Evolutionary conservation across 805 yeast species (phyloP).

Genomic region (Candida wancherniae): DNA sequence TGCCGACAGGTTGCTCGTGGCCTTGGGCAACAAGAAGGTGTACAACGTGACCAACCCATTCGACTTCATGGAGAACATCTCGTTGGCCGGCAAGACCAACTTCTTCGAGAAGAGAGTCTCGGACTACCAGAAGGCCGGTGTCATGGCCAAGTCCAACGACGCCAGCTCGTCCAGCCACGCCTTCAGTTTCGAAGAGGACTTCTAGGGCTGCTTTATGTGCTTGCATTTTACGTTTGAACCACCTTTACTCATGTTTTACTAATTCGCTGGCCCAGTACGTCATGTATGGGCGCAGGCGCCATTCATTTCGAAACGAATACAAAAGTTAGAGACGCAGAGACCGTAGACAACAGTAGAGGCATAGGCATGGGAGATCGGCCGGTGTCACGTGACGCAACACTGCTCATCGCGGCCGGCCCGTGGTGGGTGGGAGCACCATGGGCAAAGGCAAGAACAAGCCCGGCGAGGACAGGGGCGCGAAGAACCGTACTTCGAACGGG

Average conservation of each 20-base stretch:
- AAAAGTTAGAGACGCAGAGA: background rate
- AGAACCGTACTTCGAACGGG: conserved; percentile 46
- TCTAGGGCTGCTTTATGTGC: too few species aligned
- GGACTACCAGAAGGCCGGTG: conserved; percentile 99
- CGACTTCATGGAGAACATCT: conserved; percentile 98
- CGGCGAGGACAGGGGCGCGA: conserved; percentile 35
- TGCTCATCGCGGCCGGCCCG: too few species aligned
- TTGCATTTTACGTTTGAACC: conserved; percentile 1
- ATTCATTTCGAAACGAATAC: conserved; percentile 5
- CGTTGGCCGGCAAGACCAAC: conserved; percentile 97
- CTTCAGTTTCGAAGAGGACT: conserved; percentile 90
- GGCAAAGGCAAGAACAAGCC: conserved; percentile 55
- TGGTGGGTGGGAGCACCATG: too few species aligned
- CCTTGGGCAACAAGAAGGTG: conserved; percentile 86
- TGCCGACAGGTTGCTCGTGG: conserved; percentile 90
- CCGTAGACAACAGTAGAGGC: background rate
- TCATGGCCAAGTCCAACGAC: conserved; percentile 72
- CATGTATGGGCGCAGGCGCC: conserved; percentile 14
- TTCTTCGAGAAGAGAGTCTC: conserved; percentile 98
- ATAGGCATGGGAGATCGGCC: background rate
- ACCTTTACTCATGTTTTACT: conserved; percentile 5
- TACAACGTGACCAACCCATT: conserved; percentile 91
- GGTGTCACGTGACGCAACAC: background rate
- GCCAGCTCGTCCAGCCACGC: conserved; percentile 45
- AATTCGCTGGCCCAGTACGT: conserved; percentile 13